phyloP scores from a whole-genome alignment of 148 eudicot genomes.

The Cornus suecica region DNA sequence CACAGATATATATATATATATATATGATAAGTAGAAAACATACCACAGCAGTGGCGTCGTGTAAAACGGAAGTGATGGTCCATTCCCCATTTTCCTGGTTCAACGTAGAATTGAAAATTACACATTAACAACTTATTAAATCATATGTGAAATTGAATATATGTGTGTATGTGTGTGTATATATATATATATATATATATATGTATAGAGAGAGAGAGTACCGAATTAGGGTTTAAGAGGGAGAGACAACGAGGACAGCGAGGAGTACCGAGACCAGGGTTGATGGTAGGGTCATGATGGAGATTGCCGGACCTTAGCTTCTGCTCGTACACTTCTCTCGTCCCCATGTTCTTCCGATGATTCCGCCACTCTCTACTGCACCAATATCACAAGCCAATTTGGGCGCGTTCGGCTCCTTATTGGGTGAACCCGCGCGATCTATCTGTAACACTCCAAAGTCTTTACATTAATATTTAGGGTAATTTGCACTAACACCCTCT shows the following conservation, averaged over 20 bases:
- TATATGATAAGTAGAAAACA: conserved; percentile 2
- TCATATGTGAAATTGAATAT: conserved; percentile 7
- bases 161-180: neutral
- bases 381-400: no score
- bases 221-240: conserved; percentile 44
- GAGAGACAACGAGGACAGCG: conserved; percentile 84
- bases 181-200: neutral
- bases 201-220: conserved; percentile 16
- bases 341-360: conserved; percentile 54
- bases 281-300: conserved; percentile 71
- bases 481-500: no score
- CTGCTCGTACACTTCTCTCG: conserved; percentile 82
- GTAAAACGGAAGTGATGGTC: conserved; percentile 63
- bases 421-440: no score
- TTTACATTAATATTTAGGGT: no score
- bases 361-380: neutral
- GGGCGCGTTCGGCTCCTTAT: no score
- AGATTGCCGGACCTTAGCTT: conserved; percentile 63
- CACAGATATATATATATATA: neutral
- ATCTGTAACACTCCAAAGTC: no score
- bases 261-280: conserved; percentile 74
- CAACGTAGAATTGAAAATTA: neutral
- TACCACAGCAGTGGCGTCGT: conserved; percentile 70
- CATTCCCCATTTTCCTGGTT: conserved; percentile 57
- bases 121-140: no score